phyloP scores from a whole-genome alignment of 805 yeast species.

The Kodamaea kakaduensis region DNA sequence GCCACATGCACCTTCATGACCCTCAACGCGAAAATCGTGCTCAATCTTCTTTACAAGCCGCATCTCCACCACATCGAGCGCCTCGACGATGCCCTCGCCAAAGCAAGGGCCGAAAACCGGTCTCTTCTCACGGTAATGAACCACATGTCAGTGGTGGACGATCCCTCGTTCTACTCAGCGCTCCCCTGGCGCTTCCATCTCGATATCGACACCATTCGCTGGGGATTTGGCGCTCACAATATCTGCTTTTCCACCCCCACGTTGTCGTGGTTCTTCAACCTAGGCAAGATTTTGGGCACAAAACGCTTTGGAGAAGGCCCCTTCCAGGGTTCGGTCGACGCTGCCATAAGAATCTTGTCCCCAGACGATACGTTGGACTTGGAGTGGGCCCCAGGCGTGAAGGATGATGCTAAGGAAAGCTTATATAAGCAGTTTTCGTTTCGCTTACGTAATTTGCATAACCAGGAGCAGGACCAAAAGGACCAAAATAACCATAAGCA shows the following conservation, averaged over 20 bases:
- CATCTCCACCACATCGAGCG: conserved; percentile 57
- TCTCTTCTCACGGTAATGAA: conserved; percentile 85
- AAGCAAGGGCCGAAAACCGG: conserved; percentile 63
- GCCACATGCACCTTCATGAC: conserved; percentile 66
- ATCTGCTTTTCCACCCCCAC: conserved; percentile 67
- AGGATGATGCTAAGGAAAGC: conserved; percentile 26
- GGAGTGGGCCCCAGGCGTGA: conserved; percentile 35
- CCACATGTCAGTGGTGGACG: conserved; percentile 90
- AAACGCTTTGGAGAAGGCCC: conserved; percentile 91
- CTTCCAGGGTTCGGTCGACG: conserved; percentile 86
- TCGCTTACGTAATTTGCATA: too few species aligned
- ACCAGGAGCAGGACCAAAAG: too few species aligned
- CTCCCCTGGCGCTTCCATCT: conserved; percentile 67
- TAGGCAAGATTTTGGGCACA: conserved; percentile 87
- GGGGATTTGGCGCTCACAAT: conserved; percentile 94
- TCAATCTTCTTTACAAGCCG: conserved; percentile 63
- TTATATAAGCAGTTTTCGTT: too few species aligned
- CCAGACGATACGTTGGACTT: conserved; percentile 67
- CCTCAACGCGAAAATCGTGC: conserved; percentile 55
- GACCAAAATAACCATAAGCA: too few species aligned
- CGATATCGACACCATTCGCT: conserved; percentile 66
- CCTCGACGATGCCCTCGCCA: conserved; percentile 59
- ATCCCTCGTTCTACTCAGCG: conserved; percentile 85
- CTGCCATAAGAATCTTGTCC: conserved; percentile 72
- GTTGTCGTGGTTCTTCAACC: conserved; percentile 62